These are phyloP conservation scores for Psilocybe azurescens DNA, from an alignment of 768 basidiomycete genomes.

Conservation along the genomic window DNA sequence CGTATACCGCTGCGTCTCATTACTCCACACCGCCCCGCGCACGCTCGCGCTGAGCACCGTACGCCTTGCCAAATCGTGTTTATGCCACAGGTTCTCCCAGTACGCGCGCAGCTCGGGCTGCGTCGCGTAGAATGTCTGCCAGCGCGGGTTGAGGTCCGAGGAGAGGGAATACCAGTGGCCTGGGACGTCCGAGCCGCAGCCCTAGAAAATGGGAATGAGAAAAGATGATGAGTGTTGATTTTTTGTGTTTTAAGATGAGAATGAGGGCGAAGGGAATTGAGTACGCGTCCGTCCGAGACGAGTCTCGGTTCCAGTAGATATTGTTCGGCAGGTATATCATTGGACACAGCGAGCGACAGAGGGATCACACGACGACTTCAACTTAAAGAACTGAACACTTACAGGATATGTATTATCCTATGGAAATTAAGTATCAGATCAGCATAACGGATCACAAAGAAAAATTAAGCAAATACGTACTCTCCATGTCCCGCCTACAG, in stretches of 20 bases:
- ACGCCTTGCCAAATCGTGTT: constrained; percentile 44
- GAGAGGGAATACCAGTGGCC: constrained; percentile 62
- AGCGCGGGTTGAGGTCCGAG: constrained; percentile 56
- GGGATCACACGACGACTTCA: not conserved
- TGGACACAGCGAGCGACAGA: too few species aligned
- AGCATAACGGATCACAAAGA: not conserved
- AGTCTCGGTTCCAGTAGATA: too few species aligned
- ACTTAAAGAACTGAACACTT: constrained; percentile 6
- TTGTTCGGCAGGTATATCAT: too few species aligned
- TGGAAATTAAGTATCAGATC: not conserved
- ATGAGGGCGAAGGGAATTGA: too few species aligned
- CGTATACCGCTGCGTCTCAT: constrained; percentile 44
- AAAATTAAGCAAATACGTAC: constrained; percentile 36
- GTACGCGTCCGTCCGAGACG: too few species aligned
- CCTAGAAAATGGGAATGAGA: constrained; percentile 30
- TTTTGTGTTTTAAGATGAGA: too few species aligned
- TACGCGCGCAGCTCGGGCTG: constrained; percentile 59
- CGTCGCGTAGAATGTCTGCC: constrained; percentile 48
- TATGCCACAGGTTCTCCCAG: constrained; percentile 52
- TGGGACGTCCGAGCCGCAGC: constrained; percentile 62
- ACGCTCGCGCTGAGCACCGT: constrained; percentile 50
- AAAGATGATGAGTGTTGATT: not conserved
- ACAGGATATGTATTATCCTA: constrained; percentile 65
- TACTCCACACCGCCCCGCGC: constrained; percentile 49
- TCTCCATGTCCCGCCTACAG: constrained; percentile 63